Evolutionary conservation across 2,329 filamentous ascomycete genomes (phyloP), one percentile per base, ranked within the genome.

Genomic region (Pseudocercospora macadamiae): DNA sequence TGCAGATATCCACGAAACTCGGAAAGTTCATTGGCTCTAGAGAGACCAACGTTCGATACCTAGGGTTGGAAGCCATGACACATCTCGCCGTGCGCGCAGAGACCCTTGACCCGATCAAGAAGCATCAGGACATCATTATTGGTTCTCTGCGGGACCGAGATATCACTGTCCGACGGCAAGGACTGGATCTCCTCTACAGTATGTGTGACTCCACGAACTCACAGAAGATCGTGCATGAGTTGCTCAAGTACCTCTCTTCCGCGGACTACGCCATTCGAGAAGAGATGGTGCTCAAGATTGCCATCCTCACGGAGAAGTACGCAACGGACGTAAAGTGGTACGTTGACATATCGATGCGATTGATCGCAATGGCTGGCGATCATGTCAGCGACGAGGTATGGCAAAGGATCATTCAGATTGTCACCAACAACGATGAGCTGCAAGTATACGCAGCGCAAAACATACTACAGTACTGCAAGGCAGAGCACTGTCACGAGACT

Each of bases 241-340:
- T 99, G 51, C 79, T 99, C 54, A 91, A 93, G 66, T 97, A 97
- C 75, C 84, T 99, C 7, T 93, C 97, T 71, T 96, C 91, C 56
- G 95, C 95, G 48, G 95, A 99, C 75, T 99, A 96, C 75, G 93
- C 93, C 4, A 97, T 99, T 69, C 87, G 96, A 64, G 96, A 99
- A 78, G 95, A 99, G 75, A 99, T 99, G 95, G 95, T 97, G 3
- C 82, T 99, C 63, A 99, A 99, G 79, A 96, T 99, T 76, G 95
- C 95, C 53, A 99, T 99, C 70, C 77, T 99, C 64, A 97, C 96
- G 0, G 95, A 99, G 74, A 97, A 97, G 73, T 99, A 99, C 73
- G 95, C 95, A 21, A 97, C 93, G 0, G 95, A 99, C 71, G 91
- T 96, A 18, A 93, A 97, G 78, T 99, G 95, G 95, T 99, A 99